Base-by-base conservation (phyloP, 1,139 yeast genomes). In the Candida sojae region DNA sequence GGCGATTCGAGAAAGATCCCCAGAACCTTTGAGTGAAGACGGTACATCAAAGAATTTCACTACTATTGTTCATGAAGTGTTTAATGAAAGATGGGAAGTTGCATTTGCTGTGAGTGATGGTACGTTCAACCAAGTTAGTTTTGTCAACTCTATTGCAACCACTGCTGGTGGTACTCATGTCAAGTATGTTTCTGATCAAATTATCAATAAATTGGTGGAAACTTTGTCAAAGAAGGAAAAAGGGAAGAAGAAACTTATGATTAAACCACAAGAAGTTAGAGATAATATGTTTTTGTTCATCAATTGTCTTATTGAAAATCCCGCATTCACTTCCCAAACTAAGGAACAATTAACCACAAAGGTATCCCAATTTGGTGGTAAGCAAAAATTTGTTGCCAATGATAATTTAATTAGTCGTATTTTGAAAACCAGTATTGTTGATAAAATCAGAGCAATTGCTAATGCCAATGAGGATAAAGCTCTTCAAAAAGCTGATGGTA, bases 101-200 rank as follows among this genome's bases (percentile, higher is more conserved):
- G 99, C 97, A 0, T 92, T 95, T 72, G 93, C 97, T 1, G 88
- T 91, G 1, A 88, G 97, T 44, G 97, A 92, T 60, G 95, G 95
- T 4, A 55, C 62, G 9, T 95, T 95, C 68, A 89, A 90, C 57
- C 99, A 95, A 65, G 96, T 95, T 39, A 91, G 98, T 44, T 95
- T 95, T 71, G 99, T 93, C 25, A 95, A 95, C 64, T 91, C 97
- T 4, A 95, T 95, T 62, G 99, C 99, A 0, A 95, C 99, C 0
- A 93, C 99, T 0, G 75, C 92, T 1, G 99, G 99, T 52, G 99
- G 99, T 57, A 88, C 99, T 0, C 99, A 95, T 66, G 96, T 92
- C 37, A 90, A 86, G 58, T 84, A 86, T 63, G 80, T 92, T 40
- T 77, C 95, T 4, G 97, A 93, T 65, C 91, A 92, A 68, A 80